Conservation (phyloP, 1,284 basidiomycete genomes). For the Ganoderma leucocontextum region DNA sequence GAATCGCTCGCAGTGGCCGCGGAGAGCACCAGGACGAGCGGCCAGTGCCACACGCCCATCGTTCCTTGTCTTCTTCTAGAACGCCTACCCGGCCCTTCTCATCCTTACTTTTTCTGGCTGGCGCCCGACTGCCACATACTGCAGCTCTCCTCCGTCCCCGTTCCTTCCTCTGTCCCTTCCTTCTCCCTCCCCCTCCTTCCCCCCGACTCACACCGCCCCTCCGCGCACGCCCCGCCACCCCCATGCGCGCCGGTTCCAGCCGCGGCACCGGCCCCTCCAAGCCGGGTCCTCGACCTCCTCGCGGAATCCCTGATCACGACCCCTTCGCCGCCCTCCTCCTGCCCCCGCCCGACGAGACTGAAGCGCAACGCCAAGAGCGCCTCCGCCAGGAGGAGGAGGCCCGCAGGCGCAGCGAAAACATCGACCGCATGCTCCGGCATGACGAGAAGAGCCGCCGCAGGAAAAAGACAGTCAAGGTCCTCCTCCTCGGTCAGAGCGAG, state of each 20-base stretch:
- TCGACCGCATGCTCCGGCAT: constrained; percentile 77
- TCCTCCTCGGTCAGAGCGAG: constrained; percentile 84
- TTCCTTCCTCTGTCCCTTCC: constrained; percentile 21
- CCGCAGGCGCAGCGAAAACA: constrained; percentile 74
- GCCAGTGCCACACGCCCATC: background rate
- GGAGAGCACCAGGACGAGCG: constrained; percentile 1
- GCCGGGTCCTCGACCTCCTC: constrained; percentile 7
- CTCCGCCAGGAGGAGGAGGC: constrained; percentile 72
- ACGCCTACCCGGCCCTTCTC: constrained; percentile 23
- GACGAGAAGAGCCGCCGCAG: constrained; percentile 67
- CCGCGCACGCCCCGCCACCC: constrained; percentile 1
- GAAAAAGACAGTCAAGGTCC: constrained; percentile 72
- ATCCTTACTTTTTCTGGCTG: constrained; percentile 30
- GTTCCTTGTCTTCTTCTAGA: constrained; percentile 21
- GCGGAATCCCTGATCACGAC: constrained; percentile 50
- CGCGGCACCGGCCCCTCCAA: constrained; percentile 10
- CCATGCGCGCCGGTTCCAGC: constrained; percentile 10
- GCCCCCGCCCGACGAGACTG: constrained; percentile 76
- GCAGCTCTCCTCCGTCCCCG: constrained; percentile 27
- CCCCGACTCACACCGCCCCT: constrained; percentile 10
- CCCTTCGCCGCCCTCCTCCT: constrained; percentile 71
- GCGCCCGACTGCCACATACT: constrained; percentile 31
- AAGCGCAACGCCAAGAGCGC: constrained; percentile 65
- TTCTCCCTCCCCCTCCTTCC: constrained; percentile 14
- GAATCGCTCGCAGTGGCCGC: background rate